phyloP scores from a whole-genome alignment of 805 yeast species.

The Lachancea cidri region DNA sequence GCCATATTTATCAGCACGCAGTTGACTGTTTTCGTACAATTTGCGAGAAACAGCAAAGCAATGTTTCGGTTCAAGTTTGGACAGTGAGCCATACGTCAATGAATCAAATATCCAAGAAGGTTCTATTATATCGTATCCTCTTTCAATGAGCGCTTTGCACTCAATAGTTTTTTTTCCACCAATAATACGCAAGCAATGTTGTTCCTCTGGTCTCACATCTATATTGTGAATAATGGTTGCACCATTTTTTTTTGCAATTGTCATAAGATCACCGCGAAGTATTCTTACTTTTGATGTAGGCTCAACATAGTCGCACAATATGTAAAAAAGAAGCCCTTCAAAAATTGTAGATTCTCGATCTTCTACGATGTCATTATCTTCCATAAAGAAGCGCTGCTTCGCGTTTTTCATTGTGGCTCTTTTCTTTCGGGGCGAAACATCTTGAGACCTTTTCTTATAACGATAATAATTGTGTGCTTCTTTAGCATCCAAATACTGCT shows the following conservation, averaged over 20 bases:
- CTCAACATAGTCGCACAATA: slow-evolving; percentile 47
- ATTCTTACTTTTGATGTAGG: slow-evolving; percentile 21
- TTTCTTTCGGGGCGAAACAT: slow-evolving; percentile 13
- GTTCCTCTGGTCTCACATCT: slow-evolving; percentile 8
- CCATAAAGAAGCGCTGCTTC: background rate
- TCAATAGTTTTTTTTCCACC: slow-evolving; percentile 38
- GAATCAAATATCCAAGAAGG: slow-evolving; percentile 56
- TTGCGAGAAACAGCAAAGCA: slow-evolving; percentile 39
- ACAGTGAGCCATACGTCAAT: slow-evolving; percentile 22
- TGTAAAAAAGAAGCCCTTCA: slow-evolving; percentile 40
- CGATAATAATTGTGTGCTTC: slow-evolving; percentile 13
- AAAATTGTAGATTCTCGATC: slow-evolving; percentile 37
- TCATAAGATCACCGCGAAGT: slow-evolving; percentile 34
- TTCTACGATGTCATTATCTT: background rate
- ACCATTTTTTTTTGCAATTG: slow-evolving; percentile 43
- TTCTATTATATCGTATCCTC: slow-evolving; percentile 55
- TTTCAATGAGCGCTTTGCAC: slow-evolving; percentile 34
- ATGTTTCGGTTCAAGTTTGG: slow-evolving; percentile 60
- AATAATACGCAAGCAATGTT: slow-evolving; percentile 28
- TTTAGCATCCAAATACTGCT: slow-evolving; percentile 44
- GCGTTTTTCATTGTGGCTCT: slow-evolving; percentile 1
- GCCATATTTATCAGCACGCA: slow-evolving; percentile 53
- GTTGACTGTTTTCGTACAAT: slow-evolving; percentile 22
- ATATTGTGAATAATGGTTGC: slow-evolving; percentile 38
- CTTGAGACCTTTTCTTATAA: slow-evolving; percentile 13